phyloP scores from a whole-genome alignment of 2,329 filamentous ascomycete species.

The Aureobasidium musti region DNA sequence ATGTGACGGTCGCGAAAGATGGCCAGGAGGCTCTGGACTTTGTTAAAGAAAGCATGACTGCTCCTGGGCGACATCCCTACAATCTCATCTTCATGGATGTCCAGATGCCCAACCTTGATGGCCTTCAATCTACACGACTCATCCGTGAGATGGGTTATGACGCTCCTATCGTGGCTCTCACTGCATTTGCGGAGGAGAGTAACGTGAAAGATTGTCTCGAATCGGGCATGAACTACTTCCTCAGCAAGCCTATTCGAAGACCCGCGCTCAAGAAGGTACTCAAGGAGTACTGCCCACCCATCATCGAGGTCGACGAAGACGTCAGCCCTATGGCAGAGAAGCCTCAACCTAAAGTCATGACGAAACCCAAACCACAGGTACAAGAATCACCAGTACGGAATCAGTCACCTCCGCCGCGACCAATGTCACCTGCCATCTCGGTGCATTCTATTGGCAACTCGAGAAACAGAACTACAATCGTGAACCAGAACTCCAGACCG shows the following conservation, averaged over 20 bases:
- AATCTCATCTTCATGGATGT: constrained; percentile 96
- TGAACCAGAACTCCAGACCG: constrained; percentile 24
- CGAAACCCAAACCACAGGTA: not conserved
- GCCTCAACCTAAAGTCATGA: not conserved
- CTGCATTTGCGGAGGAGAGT: constrained; percentile 86
- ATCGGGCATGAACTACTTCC: constrained; percentile 89
- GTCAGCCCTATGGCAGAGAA: constrained; percentile 25
- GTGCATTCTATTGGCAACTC: constrained; percentile 13
- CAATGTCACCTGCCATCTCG: constrained; percentile 22
- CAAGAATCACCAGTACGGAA: not conserved
- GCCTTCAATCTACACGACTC: constrained; percentile 78
- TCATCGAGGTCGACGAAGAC: constrained; percentile 65
- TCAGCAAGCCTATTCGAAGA: constrained; percentile 72
- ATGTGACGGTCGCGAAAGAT: constrained; percentile 73
- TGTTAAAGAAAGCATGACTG: constrained; percentile 74
- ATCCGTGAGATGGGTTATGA: constrained; percentile 86
- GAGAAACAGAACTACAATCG: constrained; percentile 14
- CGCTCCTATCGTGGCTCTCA: constrained; percentile 85
- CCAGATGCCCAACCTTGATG: constrained; percentile 89
- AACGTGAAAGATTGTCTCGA: constrained; percentile 69
- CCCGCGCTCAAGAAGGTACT: constrained; percentile 83
- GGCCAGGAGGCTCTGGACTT: constrained; percentile 80
- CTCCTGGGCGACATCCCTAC: constrained; percentile 50
- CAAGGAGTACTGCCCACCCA: constrained; percentile 77
- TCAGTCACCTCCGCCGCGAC: constrained; percentile 9